Evolutionary conservation across 23 red algal species (phyloP).

Genomic region (Agarophyton chilense): DNA sequence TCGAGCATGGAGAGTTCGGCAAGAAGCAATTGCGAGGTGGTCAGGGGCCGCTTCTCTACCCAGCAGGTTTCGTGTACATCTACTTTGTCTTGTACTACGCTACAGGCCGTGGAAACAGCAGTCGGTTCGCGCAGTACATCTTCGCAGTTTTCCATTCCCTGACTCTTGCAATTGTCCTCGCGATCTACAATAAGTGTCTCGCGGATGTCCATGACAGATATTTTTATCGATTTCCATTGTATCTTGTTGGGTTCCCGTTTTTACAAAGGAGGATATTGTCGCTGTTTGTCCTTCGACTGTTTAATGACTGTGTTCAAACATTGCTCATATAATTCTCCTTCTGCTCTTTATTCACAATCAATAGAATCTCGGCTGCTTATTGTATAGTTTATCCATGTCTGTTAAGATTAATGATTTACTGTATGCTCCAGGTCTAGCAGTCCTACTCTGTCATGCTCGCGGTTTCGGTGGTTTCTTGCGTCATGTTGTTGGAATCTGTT

Average conservation of each 20-base stretch:
- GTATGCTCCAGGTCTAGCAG: too few species aligned
- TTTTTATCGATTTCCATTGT: neutral
- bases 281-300: slow-evolving; percentile 90
- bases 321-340: slow-evolving; percentile 58
- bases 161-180: neutral
- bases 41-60: slow-evolving; percentile 92
- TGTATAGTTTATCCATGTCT: too few species aligned
- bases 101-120: too few species aligned
- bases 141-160: slow-evolving; percentile 23
- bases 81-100: slow-evolving; percentile 54
- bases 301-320: slow-evolving; percentile 93
- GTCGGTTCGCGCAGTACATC: slow-evolving; percentile 13
- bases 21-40: slow-evolving; percentile 42
- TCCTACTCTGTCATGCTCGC: too few species aligned
- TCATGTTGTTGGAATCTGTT: too few species aligned
- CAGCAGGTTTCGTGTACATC: slow-evolving; percentile 81
- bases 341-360: too few species aligned
- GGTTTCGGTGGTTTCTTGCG: too few species aligned
- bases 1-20: too few species aligned
- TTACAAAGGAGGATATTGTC: slow-evolving; percentile 75
- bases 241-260: slow-evolving; percentile 49
- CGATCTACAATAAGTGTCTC: slow-evolving; percentile 2
- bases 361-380: too few species aligned
- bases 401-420: too few species aligned
- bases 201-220: neutral